A percentile compares a stretch with the other conserved stretches of the same genome.
These are phyloP conservation scores for Suhomyces anneliseae DNA, from an alignment of 1,139 yeast species.

Conservation along the genomic window DNA sequence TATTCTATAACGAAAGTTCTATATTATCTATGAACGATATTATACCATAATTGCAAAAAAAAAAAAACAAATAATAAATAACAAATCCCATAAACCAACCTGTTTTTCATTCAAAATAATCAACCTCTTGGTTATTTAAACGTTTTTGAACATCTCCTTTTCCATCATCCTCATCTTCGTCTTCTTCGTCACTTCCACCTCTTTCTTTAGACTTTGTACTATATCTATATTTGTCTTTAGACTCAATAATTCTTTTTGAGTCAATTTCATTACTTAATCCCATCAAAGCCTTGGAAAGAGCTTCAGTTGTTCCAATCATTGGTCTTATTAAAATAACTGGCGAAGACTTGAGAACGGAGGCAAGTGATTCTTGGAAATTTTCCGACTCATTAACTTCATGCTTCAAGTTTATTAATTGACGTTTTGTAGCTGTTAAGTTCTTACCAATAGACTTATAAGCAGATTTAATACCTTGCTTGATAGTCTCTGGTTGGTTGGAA, in stretches of 20 bases:
- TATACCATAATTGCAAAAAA: neutral
- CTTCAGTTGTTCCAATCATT: constrained; percentile 90
- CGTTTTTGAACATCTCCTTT: neutral
- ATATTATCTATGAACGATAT: neutral
- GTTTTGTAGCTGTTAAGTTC: constrained; percentile 65
- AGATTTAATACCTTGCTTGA: constrained; percentile 67
- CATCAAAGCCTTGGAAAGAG: constrained; percentile 75
- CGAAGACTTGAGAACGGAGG: constrained; percentile 69
- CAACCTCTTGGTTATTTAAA: neutral
- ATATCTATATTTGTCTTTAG: constrained; percentile 29
- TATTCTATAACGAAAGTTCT: neutral
- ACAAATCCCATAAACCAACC: too few relatives aligned
- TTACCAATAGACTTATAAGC: constrained; percentile 75
- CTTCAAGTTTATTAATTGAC: constrained; percentile 60
- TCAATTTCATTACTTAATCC: constrained; percentile 84
- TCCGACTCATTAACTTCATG: constrained; percentile 61
- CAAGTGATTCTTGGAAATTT: constrained; percentile 65
- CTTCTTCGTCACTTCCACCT: constrained; percentile 5
- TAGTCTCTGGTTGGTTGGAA: constrained; percentile 76
- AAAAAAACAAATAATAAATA: too few relatives aligned
- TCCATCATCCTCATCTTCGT: constrained; percentile 3
- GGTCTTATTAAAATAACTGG: constrained; percentile 84
- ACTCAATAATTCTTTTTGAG: constrained; percentile 48
- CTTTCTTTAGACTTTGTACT: neutral
- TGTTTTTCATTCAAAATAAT: constrained; percentile 3